Conservation (phyloP, 768 basidiomycete species). For the Naganishia kalamii region DNA sequence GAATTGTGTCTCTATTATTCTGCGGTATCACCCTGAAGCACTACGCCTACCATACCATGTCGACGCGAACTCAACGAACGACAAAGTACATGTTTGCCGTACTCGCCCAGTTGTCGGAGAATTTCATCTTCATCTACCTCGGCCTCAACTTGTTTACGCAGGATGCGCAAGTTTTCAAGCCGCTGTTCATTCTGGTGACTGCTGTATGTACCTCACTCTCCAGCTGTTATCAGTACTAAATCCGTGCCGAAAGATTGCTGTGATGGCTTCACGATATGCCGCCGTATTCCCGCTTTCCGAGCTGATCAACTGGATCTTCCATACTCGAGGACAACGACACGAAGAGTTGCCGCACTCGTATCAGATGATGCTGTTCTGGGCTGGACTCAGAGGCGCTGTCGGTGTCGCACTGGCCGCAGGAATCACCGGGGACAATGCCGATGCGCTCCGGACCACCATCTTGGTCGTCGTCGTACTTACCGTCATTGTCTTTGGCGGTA, state of each 20-base stretch:
- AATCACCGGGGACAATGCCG: conserved; percentile 86
- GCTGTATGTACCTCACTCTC: conserved; percentile 50
- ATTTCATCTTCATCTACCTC: conserved; percentile 99
- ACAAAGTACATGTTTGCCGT: conserved; percentile 93
- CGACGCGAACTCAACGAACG: conserved; percentile 81
- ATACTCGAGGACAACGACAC: conserved; percentile 72
- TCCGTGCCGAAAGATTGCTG: conserved; percentile 54
- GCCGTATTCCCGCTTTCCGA: conserved; percentile 94
- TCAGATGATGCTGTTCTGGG: conserved; percentile 99
- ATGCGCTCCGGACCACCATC: conserved; percentile 84
- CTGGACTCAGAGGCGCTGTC: conserved; percentile 89
- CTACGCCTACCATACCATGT: conserved; percentile 99
- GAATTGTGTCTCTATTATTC: conserved; percentile 94
- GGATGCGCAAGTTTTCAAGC: conserved; percentile 81
- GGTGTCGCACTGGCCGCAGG: conserved; percentile 95
- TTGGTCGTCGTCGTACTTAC: conserved; percentile 93
- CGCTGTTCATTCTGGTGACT: conserved; percentile 85
- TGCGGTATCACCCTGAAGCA: conserved; percentile 99
- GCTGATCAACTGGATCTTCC: conserved; percentile 85
- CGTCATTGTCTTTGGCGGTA: conserved; percentile 89
- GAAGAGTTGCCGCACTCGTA: conserved; percentile 96
- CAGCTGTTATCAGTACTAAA: background rate
- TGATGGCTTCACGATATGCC: conserved; percentile 88
- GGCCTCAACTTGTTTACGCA: conserved; percentile 96
- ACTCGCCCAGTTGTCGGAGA: conserved; percentile 89